Base-by-base conservation (phyloP, 331 rosid species). In the Saraca asoca region DNA sequence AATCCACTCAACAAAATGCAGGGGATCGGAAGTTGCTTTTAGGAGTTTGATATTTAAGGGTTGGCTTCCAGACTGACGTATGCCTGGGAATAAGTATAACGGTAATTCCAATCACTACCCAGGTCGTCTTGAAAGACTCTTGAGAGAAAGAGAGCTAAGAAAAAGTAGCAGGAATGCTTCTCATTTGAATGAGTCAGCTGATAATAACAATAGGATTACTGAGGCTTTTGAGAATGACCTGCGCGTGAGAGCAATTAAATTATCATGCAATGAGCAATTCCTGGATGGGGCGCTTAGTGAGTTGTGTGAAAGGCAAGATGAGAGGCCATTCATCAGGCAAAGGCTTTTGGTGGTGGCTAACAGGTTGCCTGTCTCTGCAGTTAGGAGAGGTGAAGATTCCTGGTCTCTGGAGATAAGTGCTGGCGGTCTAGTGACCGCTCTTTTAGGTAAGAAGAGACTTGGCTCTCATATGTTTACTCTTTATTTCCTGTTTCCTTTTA, bases 391-490 rank as follows among this genome's bases (percentile, higher is more conserved):
- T 34, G 95, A 84, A 81, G 95, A 88, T 64, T 81, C 85, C 5
- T 91, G 97, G 97, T 84, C 93, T 66, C 68, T 91, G 79, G 97
- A 91, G 69, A 77, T 91, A 15, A 91, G 97, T 75, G 95, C 87
- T 15, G 97, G 95, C 18, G 97, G 97, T 75, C 69, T 91, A 49
- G 97, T 91, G 66, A 91, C 61, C 68, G 97, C 97, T 39, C 93
- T 91, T 38, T 80, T 91, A 51, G 97, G 95, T 93, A 88, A 46
- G 79, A 42, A 73, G 37, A 63, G 51, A 62, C 6, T 67, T 24
- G 31, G 31, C 3, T 24, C 31, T 24, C 31, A 24, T 1, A 24
- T 24, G 31, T 3, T 24, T 24, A 24, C 31, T 24, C 31, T 24
- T 24, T 24, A 1, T 24, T 24, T 24, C 31, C 3, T 24, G 1